Percentiles rank a stretch among this genome's conserved stretches.
Conservation (phyloP, 345 rosid species). For the Citrus cavaleriei region DNA sequence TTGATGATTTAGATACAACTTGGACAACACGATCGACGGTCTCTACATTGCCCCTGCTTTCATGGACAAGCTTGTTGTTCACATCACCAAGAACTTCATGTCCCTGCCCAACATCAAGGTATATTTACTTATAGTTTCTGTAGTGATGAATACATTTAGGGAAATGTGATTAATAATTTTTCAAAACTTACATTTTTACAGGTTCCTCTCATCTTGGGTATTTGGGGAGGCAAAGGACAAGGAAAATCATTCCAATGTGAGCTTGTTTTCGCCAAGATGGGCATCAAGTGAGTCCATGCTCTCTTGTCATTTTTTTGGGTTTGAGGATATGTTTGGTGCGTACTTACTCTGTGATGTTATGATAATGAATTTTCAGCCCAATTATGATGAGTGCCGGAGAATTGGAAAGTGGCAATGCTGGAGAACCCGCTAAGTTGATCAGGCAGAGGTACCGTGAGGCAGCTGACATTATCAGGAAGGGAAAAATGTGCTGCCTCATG, state of each 20-base stretch:
- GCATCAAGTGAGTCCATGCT: constrained; percentile 67
- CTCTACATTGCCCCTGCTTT: constrained; percentile 93
- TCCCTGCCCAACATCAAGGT: constrained; percentile 90
- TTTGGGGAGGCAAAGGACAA: constrained; percentile 99
- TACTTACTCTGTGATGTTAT: neutral
- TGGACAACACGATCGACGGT: constrained; percentile 86
- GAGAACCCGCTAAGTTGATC: constrained; percentile 95
- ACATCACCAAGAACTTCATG: constrained; percentile 96
- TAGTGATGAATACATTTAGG: neutral
- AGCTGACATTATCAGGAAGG: constrained; percentile 87
- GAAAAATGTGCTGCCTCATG: constrained; percentile 92
- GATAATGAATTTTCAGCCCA: constrained; percentile 50
- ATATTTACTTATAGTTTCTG: neutral
- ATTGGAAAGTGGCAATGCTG: constrained; percentile 95
- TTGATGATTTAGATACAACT: constrained; percentile 43
- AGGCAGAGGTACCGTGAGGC: constrained; percentile 99
- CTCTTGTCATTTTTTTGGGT: neutral
- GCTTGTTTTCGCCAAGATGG: constrained; percentile 98
- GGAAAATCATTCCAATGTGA: constrained; percentile 99
- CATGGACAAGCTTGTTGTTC: constrained; percentile 98
- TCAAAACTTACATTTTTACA: constrained; percentile 7
- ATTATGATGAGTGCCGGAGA: constrained; percentile 99
- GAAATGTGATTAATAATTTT: neutral
- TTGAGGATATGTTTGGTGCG: neutral
- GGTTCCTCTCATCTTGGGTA: constrained; percentile 96